A percentile compares a stretch with the other conserved stretches of the same genome.
phyloP scores from a whole-genome alignment of 805 yeast species.

The Tetrapisispora phaffii region DNA sequence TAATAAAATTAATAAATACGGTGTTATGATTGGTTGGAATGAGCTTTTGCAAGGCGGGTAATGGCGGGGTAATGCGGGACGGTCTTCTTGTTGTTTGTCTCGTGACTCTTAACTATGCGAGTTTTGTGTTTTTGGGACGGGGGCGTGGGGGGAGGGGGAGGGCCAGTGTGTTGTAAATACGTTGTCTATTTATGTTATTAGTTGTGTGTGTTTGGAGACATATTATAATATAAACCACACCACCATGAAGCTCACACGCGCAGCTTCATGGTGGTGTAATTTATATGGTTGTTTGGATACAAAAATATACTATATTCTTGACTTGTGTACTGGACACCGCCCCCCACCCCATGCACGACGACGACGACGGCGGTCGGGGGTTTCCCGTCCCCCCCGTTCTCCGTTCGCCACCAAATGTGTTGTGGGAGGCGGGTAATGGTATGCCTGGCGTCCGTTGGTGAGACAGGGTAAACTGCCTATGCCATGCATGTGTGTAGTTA shows the following conservation, averaged over 20 bases:
- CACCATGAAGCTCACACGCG: background rate
- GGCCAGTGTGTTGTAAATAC: no score
- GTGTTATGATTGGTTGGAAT: slow-evolving; percentile 16
- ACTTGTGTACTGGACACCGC: no score
- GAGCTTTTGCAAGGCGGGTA: slow-evolving; percentile 7
- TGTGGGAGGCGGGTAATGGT: no score
- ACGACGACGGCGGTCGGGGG: no score
- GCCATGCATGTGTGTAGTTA: no score
- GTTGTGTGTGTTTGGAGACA: background rate
- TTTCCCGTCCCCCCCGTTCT: no score
- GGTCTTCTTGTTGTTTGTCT: background rate
- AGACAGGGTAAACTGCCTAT: no score
- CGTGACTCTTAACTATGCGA: no score
- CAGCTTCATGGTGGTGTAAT: slow-evolving; percentile 2
- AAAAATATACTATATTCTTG: background rate
- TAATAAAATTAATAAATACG: background rate
- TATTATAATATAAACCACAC: background rate
- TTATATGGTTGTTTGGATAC: background rate
- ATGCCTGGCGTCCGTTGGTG: no score
- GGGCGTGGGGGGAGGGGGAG: background rate
- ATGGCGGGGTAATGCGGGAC: background rate
- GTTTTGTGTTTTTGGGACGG: slow-evolving; percentile 2
- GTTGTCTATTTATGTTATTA: background rate
- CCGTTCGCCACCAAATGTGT: no score
- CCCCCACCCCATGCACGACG: no score